Evolutionary conservation across 2,329 filamentous ascomycete species (phyloP), one percentile per base, ranked within the genome.

Genomic region (Pseudogymnoascus sp.): DNA sequence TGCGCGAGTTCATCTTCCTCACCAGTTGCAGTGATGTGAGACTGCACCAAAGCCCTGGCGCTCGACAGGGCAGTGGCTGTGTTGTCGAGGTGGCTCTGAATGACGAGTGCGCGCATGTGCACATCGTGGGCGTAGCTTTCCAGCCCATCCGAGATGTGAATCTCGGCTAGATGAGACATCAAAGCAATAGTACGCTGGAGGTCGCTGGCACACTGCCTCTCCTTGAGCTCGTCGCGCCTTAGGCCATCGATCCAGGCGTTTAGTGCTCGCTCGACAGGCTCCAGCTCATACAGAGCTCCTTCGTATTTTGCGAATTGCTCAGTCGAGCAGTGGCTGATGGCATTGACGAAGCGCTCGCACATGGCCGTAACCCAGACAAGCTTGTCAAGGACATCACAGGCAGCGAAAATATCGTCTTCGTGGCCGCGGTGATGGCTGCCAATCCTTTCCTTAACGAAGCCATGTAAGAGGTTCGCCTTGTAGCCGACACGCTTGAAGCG

Each of bases 171-270:
- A 73, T 97, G 92, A n/a, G 85, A 84, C 81, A 97, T 87, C 62
- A 97, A 82, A 62, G 91, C 89, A 68, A 96, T 90, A 6, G 90
- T 93, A 62, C 89, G 86, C 70, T 93, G 87, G 38, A 97, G 79
- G 72, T 96, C 91, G 24, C 85, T 85, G 0, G 90, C 87, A 71
- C 92, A 92, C 70, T 91, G 88, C 73, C 88, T 86, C 76, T 93
- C 89, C 75, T 92, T 92, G 59, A 97, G 78, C 63, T 96, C 92
- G 68, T 96, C 92, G 61, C 86, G 86, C 67, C 91, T 87, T 62
- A 97, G 74, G 5, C 86, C 86, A 67, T 97, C 93, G 63, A 97
- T 90, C 85, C 92, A 96, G 63, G 83, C 84, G 71, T 96, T 96
- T 60, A 97, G 77, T 0, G 90, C 90, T 64, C 92, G 84, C 76